Evolutionary conservation across 768 basidiomycete genomes (phyloP).

Genomic region (Leucosporidium creatinivorum): DNA sequence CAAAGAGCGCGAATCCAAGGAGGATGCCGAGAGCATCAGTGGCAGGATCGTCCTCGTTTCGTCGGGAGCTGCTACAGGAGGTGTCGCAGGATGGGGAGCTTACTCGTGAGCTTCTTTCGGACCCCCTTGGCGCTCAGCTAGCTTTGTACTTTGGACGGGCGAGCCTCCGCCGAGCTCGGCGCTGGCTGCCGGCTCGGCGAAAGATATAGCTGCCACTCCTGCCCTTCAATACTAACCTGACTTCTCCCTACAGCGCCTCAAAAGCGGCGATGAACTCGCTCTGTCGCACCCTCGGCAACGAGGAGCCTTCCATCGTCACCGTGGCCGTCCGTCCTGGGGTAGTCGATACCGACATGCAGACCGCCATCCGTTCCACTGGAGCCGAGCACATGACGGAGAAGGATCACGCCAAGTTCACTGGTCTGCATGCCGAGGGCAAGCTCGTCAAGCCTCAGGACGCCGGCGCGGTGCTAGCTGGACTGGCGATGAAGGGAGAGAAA

Average conservation of each 20-base stretch:
- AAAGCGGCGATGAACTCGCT: conserved; percentile 89
- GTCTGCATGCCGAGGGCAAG: conserved; percentile 54
- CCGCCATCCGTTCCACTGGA: conserved; percentile 18
- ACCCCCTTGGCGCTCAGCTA: neutral
- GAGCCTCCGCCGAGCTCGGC: no score
- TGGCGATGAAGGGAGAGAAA: conserved; percentile 60
- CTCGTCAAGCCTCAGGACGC: conserved; percentile 48
- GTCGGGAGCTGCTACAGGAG: conserved; percentile 71
- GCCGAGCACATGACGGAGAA: neutral
- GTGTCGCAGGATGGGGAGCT: conserved; percentile 60
- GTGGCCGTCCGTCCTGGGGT: conserved; percentile 80
- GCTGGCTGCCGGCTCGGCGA: no score
- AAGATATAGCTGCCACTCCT: no score
- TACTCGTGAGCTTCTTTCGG: conserved; percentile 26
- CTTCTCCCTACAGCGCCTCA: conserved; percentile 56
- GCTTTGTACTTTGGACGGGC: no score
- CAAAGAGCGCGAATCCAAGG: conserved; percentile 49
- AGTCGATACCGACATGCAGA: conserved; percentile 66
- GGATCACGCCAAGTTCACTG: conserved; percentile 47
- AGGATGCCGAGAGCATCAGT: neutral
- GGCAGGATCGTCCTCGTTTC: conserved; percentile 68
- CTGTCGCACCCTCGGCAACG: conserved; percentile 67
- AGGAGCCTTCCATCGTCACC: conserved; percentile 67
- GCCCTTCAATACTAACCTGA: no score
- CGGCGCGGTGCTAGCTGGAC: conserved; percentile 56